These are phyloP conservation scores for Alternaria brassicicola DNA, from an alignment of 2,329 filamentous ascomycete species.

Conservation along the genomic window DNA sequence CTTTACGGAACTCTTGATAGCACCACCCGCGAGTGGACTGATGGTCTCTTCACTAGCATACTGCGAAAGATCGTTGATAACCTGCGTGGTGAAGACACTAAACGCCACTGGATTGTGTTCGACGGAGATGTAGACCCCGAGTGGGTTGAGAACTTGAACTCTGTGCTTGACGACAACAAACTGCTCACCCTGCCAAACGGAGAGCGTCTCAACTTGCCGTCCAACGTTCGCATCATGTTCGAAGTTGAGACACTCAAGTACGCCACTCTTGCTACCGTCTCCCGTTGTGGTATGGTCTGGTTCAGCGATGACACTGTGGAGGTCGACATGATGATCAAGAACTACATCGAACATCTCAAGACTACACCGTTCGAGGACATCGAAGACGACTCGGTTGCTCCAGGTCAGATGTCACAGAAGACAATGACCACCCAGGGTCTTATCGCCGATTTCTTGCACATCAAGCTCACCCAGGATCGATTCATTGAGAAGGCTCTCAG, in stretches of 20 bases:
- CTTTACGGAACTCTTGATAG: slow-evolving; percentile 95
- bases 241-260: slow-evolving; percentile 98
- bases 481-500: slow-evolving; percentile 80
- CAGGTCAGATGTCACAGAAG: slow-evolving; percentile 60
- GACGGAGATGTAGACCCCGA: slow-evolving; percentile 99
- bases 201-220: slow-evolving; percentile 90
- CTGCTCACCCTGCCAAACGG: slow-evolving; percentile 95
- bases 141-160: slow-evolving; percentile 99
- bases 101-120: slow-evolving; percentile 99
- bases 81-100: slow-evolving; percentile 92
- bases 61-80: slow-evolving; percentile 99
- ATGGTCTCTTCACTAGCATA: slow-evolving; percentile 97
- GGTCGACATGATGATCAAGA: slow-evolving; percentile 86
- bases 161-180: slow-evolving; percentile 98
- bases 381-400: slow-evolving; percentile 83
- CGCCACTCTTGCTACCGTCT: slow-evolving; percentile 96
- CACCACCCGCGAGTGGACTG: slow-evolving; percentile 98
- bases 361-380: slow-evolving; percentile 90
- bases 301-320: slow-evolving; percentile 98
- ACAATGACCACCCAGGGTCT: slow-evolving; percentile 78
- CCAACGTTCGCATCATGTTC: slow-evolving; percentile 99
- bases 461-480: slow-evolving; percentile 76
- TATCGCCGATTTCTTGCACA: slow-evolving; percentile 78
- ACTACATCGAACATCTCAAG: slow-evolving; percentile 85
- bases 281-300: slow-evolving; percentile 99